phyloP scores from a whole-genome alignment of 106 monocot genomes.

The Dendrobium catenatum region DNA sequence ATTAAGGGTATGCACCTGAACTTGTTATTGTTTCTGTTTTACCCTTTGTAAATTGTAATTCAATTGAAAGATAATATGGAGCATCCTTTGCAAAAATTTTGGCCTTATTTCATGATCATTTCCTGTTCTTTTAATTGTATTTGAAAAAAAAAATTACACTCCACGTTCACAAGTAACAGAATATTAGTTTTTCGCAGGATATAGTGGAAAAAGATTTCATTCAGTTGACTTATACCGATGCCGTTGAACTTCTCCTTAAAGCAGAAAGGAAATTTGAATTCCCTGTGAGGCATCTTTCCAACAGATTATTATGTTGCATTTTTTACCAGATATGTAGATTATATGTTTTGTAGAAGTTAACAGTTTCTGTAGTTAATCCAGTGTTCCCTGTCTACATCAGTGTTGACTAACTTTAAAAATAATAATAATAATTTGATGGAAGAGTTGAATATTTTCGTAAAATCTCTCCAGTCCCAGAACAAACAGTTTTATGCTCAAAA shows the following conservation, averaged over 20 bases:
- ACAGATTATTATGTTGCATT: neutral
- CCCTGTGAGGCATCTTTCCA: conserved; percentile 45
- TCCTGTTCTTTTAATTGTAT: neutral
- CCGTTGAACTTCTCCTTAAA: conserved; percentile 73
- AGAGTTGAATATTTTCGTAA: too few species aligned
- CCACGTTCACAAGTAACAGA: neutral
- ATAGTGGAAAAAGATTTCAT: conserved; percentile 91
- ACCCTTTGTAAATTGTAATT: neutral
- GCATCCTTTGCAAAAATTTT: neutral
- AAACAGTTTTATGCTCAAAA: too few species aligned
- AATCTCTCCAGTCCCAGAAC: too few species aligned
- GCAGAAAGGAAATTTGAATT: conserved; percentile 92
- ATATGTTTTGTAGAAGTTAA: neutral
- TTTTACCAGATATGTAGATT: neutral
- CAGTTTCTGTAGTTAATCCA: neutral
- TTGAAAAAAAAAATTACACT: neutral
- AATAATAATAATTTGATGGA: too few species aligned
- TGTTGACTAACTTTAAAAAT: too few species aligned
- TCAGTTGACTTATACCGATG: conserved; percentile 88
- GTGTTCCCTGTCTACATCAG: too few species aligned
- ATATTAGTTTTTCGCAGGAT: conserved; percentile 42
- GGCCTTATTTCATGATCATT: neutral
- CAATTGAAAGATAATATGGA: neutral
- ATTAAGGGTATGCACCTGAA: conserved; percentile 46
- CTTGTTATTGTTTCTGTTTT: conserved; percentile 4